Conservation (phyloP, 495 filamentous ascomycete species). For the Aspergillus asperescens region DNA sequence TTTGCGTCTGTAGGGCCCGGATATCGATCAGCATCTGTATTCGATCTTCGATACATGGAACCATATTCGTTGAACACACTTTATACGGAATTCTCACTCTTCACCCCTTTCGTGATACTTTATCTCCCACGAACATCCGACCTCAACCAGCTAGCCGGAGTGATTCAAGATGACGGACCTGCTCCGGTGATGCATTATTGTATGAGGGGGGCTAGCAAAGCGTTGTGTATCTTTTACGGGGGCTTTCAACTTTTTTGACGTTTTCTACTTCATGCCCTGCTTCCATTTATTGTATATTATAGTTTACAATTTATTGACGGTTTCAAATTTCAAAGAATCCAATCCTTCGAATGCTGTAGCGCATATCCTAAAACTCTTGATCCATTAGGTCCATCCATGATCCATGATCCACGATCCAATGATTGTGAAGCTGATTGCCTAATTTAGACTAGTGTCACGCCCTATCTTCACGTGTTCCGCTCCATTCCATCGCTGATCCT, state of each 20-base stretch:
- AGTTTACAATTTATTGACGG: not conserved
- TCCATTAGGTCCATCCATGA: too few species aligned
- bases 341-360: too few species aligned
- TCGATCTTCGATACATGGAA: slow-evolving; percentile 80
- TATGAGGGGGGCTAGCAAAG: slow-evolving; percentile 83
- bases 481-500: slow-evolving; percentile 4
- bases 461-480: slow-evolving; percentile 7
- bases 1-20: slow-evolving; percentile 52
- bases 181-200: slow-evolving; percentile 85
- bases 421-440: slow-evolving; percentile 18
- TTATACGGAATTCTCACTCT: slow-evolving; percentile 51
- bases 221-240: slow-evolving; percentile 53
- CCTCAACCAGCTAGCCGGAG: slow-evolving; percentile 69
- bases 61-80: slow-evolving; percentile 70
- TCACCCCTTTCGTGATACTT: slow-evolving; percentile 56
- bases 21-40: slow-evolving; percentile 72
- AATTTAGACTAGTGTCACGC: slow-evolving; percentile 17
- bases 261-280: too few species aligned
- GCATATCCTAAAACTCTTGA: too few species aligned
- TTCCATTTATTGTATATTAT: not conserved
- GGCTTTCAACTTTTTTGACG: slow-evolving; percentile 32
- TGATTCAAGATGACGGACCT: slow-evolving; percentile 49
- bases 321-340: too few species aligned
- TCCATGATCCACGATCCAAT: too few species aligned
- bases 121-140: slow-evolving; percentile 89